Conservation (phyloP, 2,329 filamentous ascomycete species). For the Phaeosphaeriaceae sp. region DNA sequence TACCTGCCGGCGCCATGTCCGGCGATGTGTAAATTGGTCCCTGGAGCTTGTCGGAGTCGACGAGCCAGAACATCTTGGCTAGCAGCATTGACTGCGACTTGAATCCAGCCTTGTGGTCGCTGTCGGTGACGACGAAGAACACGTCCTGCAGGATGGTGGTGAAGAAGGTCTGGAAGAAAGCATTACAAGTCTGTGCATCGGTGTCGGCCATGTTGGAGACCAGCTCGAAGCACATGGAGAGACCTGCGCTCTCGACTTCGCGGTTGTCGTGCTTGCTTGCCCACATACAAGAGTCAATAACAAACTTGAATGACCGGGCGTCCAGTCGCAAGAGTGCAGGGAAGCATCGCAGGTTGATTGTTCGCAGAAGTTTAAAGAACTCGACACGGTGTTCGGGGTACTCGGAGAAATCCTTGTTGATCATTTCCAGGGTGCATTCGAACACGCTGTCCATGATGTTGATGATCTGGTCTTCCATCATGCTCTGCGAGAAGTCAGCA, state of each 20-base stretch:
- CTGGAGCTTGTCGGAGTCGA: conserved; percentile 88
- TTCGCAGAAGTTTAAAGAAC: conserved; percentile 95
- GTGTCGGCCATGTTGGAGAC: conserved; percentile 97
- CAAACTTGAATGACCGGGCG: conserved; percentile 97
- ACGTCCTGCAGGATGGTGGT: conserved; percentile 95
- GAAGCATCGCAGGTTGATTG: conserved; percentile 98
- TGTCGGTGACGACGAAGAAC: conserved; percentile 97
- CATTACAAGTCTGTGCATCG: conserved; percentile 83
- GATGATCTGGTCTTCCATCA: conserved; percentile 98
- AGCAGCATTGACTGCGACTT: conserved; percentile 96
- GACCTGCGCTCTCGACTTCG: conserved; percentile 92
- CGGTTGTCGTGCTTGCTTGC: conserved; percentile 99
- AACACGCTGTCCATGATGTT: conserved; percentile 99
- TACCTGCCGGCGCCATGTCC: conserved; percentile 83
- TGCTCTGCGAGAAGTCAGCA: conserved; percentile 62
- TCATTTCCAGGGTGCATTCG: conserved; percentile 98
- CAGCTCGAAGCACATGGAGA: conserved; percentile 97
- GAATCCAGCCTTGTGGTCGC: conserved; percentile 98
- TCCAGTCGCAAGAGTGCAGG: conserved; percentile 92
- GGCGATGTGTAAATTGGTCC: conserved; percentile 83
- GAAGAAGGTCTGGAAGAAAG: conserved; percentile 98
- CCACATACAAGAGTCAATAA: conserved; percentile 99
- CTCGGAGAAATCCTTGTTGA: conserved; percentile 99
- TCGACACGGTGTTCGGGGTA: conserved; percentile 99
- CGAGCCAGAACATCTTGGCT: conserved; percentile 94